These are phyloP conservation scores for Asparagopsis taxiformis DNA, from an alignment of 31 red algal genomes.

Conservation along the genomic window DNA sequence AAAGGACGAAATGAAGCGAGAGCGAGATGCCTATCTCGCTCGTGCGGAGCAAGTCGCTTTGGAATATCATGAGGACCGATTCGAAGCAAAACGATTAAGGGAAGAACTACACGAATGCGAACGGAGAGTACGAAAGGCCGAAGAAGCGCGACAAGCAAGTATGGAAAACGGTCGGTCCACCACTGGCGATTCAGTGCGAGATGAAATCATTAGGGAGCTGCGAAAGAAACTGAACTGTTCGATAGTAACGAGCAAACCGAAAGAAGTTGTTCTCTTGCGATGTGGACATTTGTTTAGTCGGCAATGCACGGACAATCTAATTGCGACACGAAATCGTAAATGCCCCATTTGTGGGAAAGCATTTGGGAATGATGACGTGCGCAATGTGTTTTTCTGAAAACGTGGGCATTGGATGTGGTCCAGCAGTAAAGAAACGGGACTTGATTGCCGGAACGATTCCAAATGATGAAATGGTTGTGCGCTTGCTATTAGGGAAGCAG, in stretches of 20 bases:
- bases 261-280: slow-evolving; percentile 81
- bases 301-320: slow-evolving; percentile 86
- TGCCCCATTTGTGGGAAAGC: slow-evolving; percentile 78
- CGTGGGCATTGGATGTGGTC: background rate
- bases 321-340: slow-evolving; percentile 92
- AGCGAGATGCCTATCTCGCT: slow-evolving; percentile 51
- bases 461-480: background rate
- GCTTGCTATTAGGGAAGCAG: too few relatives aligned
- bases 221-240: slow-evolving; percentile 90
- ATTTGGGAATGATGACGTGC: slow-evolving; percentile 82
- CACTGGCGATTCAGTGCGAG: slow-evolving; percentile 45
- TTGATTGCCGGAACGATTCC: background rate
- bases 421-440: background rate
- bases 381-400: slow-evolving; percentile 76
- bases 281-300: slow-evolving; percentile 96
- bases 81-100: slow-evolving; percentile 36
- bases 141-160: slow-evolving; percentile 31
- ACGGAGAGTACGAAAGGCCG: slow-evolving; percentile 38
- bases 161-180: slow-evolving; percentile 38
- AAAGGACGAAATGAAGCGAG: slow-evolving; percentile 57
- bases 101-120: slow-evolving; percentile 26
- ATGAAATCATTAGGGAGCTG: slow-evolving; percentile 82
- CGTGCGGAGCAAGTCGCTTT: slow-evolving; percentile 38
- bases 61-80: slow-evolving; percentile 44
- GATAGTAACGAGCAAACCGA: slow-evolving; percentile 72